phyloP scores from a whole-genome alignment of 768 basidiomycete species.

The Mycena filopes region DNA sequence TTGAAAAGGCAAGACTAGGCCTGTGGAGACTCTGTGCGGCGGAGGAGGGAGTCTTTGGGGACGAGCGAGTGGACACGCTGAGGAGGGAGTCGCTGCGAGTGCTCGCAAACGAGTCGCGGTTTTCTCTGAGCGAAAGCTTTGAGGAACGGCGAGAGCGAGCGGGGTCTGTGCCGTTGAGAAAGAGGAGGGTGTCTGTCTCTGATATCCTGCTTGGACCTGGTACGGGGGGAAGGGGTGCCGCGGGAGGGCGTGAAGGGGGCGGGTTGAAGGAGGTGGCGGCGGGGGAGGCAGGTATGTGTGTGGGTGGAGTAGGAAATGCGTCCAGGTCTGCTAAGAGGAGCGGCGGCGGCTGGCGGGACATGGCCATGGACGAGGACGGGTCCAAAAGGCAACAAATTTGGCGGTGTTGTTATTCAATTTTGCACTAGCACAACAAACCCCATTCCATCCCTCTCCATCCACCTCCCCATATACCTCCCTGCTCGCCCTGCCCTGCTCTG shows the following conservation, averaged over 20 bases:
- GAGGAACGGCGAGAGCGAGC: constrained; percentile 44
- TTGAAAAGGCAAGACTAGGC: constrained; percentile 43
- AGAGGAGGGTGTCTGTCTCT: constrained; percentile 56
- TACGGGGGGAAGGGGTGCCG: constrained; percentile 69
- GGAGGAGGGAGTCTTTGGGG: constrained; percentile 36
- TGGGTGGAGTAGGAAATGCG: constrained; percentile 54
- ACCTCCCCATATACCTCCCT: no score
- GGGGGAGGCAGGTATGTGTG: constrained; percentile 52
- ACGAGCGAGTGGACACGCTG: constrained; percentile 31
- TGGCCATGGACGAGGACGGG: background rate
- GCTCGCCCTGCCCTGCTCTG: no score
- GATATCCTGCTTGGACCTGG: constrained; percentile 71
- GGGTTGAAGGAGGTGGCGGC: constrained; percentile 56
- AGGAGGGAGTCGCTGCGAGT: constrained; percentile 27
- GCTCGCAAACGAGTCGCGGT: constrained; percentile 35
- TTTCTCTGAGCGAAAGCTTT: constrained; percentile 35
- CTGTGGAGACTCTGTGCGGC: constrained; percentile 27
- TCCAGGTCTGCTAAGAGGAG: constrained; percentile 38
- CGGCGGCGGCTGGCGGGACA: background rate
- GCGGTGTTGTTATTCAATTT: background rate
- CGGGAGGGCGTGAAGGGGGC: constrained; percentile 68
- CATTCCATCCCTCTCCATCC: no score
- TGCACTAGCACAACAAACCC: no score
- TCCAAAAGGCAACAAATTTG: background rate
- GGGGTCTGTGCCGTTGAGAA: constrained; percentile 43